Conservation (phyloP, 1,139 yeast genomes). For the Yamadazyma pseudoaaseri region DNA sequence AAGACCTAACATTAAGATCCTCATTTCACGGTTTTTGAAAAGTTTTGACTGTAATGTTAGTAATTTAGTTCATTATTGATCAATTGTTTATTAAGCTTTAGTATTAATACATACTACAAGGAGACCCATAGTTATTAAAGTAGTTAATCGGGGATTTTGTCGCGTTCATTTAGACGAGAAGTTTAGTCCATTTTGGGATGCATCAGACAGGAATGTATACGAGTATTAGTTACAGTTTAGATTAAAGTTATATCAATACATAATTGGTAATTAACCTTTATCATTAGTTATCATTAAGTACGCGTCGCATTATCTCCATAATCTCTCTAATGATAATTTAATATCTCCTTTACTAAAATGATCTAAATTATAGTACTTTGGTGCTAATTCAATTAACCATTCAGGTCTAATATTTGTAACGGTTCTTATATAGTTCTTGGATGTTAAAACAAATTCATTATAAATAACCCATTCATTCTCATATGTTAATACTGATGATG, state of each 20-base stretch:
- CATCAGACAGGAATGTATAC: too few species aligned
- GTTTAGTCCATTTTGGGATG: too few species aligned
- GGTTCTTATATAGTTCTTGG: conserved; percentile 90
- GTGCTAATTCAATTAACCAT: conserved; percentile 86
- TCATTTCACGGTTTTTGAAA: conserved; percentile 65
- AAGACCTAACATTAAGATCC: conserved; percentile 87
- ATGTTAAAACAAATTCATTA: conserved; percentile 91
- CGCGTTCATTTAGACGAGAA: not conserved
- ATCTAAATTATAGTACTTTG: conserved; percentile 74
- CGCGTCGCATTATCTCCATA: conserved; percentile 1
- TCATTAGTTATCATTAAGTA: too few species aligned
- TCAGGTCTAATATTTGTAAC: conserved; percentile 92
- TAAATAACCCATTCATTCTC: conserved; percentile 93
- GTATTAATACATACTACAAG: conserved; percentile 3
- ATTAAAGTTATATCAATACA: too few species aligned
- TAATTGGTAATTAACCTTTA: too few species aligned
- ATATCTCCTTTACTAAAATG: conserved; percentile 84
- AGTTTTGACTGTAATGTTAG: conserved; percentile 29
- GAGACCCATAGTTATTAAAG: conserved; percentile 3
- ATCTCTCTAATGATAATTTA: conserved; percentile 71
- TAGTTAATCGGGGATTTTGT: not conserved
- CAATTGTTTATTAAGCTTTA: not conserved
- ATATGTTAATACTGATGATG: conserved; percentile 82
- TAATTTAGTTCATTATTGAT: conserved; percentile 5
- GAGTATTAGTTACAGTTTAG: too few species aligned